Base-by-base conservation (phyloP, 306 rosid species). In the Quillaja saponaria region DNA sequence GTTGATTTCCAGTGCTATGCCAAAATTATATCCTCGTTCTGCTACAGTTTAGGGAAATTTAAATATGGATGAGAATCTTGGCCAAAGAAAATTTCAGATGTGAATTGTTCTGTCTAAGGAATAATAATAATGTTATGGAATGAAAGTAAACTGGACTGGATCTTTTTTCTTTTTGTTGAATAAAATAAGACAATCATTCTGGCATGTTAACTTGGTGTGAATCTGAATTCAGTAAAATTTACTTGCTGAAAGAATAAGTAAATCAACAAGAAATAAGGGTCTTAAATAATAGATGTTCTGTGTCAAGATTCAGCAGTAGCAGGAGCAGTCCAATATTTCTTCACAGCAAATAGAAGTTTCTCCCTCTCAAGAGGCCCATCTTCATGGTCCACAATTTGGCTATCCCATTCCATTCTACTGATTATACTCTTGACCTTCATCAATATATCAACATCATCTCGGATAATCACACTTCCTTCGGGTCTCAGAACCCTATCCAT, bases 401-500 rank as follows among this genome's bases (percentile, higher is more conserved):
- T 73, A 5, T 82, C 84, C 97, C 97, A 90, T 3, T 87, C 78
- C 87, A 87, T 68, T 51, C 71, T 74, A 67, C 72, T 56, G 1
- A 72, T 64, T 18, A 84, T 73, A 14, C 38, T 82, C 64, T 70
- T 86, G 17, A 84, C 78, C 67, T 76, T 85, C 16, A 81, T 79
- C 71, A 88, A 58, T 21, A 80, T 13, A 65, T 85, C 95, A 33
- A 88, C 87, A 64, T 83, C 87, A 57, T 91, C 96, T 48, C 96
- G 42, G 6, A 90, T 73, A 3, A 87, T 83, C 13, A 83, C 82
- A 71, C 90, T 78, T 61, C 96, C 95, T 65, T 88, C 95, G 1
- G 92, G 95, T 71, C 97, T 84, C 18, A 85, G 78, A 75, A 82
- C 69, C 64, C 91, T 77, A 70, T 85, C 97, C 88, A 91, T 88